These are phyloP conservation scores for Orbilia brochopaga DNA, from an alignment of 2,329 filamentous ascomycete genomes.

Conservation along the genomic window DNA sequence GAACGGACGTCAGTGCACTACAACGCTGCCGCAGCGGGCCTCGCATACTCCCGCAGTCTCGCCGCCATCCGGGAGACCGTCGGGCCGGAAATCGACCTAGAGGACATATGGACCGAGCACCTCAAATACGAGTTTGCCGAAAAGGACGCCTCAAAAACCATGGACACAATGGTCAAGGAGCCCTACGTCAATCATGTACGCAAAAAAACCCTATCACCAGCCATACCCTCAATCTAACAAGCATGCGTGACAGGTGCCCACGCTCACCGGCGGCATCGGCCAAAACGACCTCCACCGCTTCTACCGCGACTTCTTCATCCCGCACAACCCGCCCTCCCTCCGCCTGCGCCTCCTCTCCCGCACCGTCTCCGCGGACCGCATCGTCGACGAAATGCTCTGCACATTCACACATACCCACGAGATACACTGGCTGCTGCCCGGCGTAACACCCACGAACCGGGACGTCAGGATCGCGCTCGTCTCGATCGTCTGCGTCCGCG, in stretches of 20 bases:
- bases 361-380: slow-evolving; percentile 73
- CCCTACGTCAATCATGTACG: slow-evolving; percentile 72
- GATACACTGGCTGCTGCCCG: slow-evolving; percentile 72
- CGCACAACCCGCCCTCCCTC: slow-evolving; percentile 72
- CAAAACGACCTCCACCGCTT: slow-evolving; percentile 69
- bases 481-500: slow-evolving; percentile 70
- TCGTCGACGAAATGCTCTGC: slow-evolving; percentile 74
- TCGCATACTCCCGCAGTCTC: slow-evolving; percentile 73
- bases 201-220: slow-evolving; percentile 2
- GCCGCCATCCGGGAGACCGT: slow-evolving; percentile 68
- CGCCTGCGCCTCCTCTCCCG: slow-evolving; percentile 72
- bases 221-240: not conserved
- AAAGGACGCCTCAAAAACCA: slow-evolving; percentile 72
- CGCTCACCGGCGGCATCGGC: slow-evolving; percentile 71
- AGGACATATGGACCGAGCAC: slow-evolving; percentile 80
- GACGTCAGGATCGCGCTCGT: slow-evolving; percentile 68
- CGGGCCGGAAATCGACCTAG: slow-evolving; percentile 75
- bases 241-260: slow-evolving; percentile 13
- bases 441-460: slow-evolving; percentile 66
- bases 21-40: slow-evolving; percentile 67
- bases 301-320: slow-evolving; percentile 76
- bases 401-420: slow-evolving; percentile 68
- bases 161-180: slow-evolving; percentile 80
- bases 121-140: slow-evolving; percentile 73
- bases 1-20: slow-evolving; percentile 73